Evolutionary conservation across 257 asterid species (phyloP).

Genomic region (Nicotiana sylvestris): DNA sequence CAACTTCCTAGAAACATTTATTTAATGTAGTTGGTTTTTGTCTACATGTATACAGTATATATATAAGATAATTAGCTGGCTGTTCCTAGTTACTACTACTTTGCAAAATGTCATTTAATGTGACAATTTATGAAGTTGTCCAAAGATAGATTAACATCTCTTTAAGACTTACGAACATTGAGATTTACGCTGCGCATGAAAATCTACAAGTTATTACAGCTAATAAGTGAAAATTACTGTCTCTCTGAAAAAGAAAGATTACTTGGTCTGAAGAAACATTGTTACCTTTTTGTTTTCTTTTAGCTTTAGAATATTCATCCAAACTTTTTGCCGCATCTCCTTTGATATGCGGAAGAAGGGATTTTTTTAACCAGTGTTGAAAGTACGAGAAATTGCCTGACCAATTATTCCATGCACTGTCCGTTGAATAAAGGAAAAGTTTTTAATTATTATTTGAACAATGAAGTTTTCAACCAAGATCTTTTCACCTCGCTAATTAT

Average conservation of each 20-base stretch:
- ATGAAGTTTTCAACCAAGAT: too few species aligned
- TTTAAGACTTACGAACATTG: not conserved
- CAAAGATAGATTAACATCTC: not conserved
- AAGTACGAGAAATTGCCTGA: not conserved
- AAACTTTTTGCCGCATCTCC: not conserved
- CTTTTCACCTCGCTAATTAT: too few species aligned
- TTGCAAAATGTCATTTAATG: not conserved
- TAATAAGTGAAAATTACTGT: slow-evolving; percentile 23
- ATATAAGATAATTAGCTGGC: not conserved
- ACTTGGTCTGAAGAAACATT: not conserved
- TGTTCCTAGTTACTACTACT: not conserved
- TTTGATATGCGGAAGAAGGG: too few species aligned
- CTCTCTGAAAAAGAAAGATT: not conserved
- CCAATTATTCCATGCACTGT: not conserved
- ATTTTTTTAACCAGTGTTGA: too few species aligned
- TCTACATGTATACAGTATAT: not conserved
- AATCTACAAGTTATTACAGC: not conserved
- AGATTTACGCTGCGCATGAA: not conserved
- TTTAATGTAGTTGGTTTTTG: not conserved
- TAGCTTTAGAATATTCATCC: not conserved
- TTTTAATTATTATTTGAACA: too few species aligned
- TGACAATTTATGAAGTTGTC: not conserved
- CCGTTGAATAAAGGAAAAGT: not conserved
- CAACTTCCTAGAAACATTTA: not conserved
- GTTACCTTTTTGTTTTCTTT: not conserved